Evolutionary conservation across 257 asterid species (phyloP).

Genomic region (Osmanthus fragrans): DNA sequence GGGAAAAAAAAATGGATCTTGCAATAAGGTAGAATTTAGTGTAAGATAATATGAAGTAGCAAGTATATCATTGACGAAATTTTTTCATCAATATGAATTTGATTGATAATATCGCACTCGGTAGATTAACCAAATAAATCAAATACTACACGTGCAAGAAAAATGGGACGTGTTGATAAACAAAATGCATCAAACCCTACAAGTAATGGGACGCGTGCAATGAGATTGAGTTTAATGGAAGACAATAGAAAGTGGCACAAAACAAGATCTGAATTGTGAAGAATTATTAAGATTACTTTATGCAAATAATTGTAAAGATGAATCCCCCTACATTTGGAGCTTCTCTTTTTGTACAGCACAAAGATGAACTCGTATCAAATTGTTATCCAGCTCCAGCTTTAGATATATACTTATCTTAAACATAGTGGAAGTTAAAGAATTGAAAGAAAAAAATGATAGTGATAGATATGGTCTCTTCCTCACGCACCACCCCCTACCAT

Average conservation of each 20-base stretch:
- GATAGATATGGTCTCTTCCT: not conserved
- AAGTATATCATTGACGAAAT: too few species aligned
- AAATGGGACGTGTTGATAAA: not conserved
- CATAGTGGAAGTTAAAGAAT: not conserved
- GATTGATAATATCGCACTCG: not conserved
- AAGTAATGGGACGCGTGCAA: not conserved
- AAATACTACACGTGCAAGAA: not conserved
- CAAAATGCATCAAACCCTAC: not conserved
- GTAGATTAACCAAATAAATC: not conserved
- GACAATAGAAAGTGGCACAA: not conserved
- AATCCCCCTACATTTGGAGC: not conserved
- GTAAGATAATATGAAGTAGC: too few species aligned
- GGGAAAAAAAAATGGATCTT: too few species aligned
- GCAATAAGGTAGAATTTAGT: too few species aligned
- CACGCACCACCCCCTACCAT: not conserved
- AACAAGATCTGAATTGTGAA: not conserved
- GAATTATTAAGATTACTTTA: not conserved
- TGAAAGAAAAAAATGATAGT: not conserved
- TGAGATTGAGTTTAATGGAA: not conserved
- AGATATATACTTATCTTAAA: not conserved
- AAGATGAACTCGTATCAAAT: not conserved
- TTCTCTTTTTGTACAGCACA: not conserved
- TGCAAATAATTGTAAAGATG: not conserved
- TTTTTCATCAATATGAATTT: too few species aligned
- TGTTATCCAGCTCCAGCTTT: not conserved